Conservation (phyloP, 2,329 filamentous ascomycete genomes). For the Corniculantispora saksenae region DNA sequence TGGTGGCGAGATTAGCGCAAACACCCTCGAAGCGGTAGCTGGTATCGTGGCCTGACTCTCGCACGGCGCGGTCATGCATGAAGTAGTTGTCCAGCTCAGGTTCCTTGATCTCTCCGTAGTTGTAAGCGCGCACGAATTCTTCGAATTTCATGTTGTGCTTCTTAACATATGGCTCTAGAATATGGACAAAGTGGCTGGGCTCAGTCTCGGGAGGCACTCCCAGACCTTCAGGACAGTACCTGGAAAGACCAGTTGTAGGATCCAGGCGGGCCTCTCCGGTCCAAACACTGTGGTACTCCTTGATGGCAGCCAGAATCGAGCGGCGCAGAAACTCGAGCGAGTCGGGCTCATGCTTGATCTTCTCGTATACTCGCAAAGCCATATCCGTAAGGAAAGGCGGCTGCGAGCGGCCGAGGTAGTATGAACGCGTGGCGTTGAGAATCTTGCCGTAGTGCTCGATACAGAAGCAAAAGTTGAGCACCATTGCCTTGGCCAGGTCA, state of each 20-base stretch:
- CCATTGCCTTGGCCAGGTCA: conserved; percentile 90
- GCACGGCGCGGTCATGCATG: conserved; percentile 89
- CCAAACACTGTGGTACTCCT: conserved; percentile 94
- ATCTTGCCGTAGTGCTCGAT: conserved; percentile 99
- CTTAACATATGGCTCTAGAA: conserved; percentile 77
- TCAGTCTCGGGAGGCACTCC: conserved; percentile 93
- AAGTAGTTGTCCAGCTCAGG: conserved; percentile 95
- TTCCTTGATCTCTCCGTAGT: conserved; percentile 72
- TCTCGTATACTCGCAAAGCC: conserved; percentile 89
- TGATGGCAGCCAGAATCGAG: conserved; percentile 88
- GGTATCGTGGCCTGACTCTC: conserved; percentile 96
- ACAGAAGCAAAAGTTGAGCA: conserved; percentile 95
- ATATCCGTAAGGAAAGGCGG: conserved; percentile 97
- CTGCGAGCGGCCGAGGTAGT: conserved; percentile 92
- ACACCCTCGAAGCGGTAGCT: conserved; percentile 88
- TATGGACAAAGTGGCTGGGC: conserved; percentile 80
- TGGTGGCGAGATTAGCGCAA: conserved; percentile 85
- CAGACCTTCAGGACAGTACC: conserved; percentile 79
- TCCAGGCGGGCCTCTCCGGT: conserved; percentile 77
- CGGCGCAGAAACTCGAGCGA: conserved; percentile 78
- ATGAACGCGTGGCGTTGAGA: conserved; percentile 92
- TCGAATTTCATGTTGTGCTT: conserved; percentile 82
- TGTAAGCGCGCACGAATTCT: conserved; percentile 88
- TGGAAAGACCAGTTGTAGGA: conserved; percentile 73
- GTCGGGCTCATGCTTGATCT: conserved; percentile 82